Evolutionary conservation across 148 eudicot species (phyloP), one percentile per base, ranked within the genome.

Genomic region (Linanthus parryae): DNA sequence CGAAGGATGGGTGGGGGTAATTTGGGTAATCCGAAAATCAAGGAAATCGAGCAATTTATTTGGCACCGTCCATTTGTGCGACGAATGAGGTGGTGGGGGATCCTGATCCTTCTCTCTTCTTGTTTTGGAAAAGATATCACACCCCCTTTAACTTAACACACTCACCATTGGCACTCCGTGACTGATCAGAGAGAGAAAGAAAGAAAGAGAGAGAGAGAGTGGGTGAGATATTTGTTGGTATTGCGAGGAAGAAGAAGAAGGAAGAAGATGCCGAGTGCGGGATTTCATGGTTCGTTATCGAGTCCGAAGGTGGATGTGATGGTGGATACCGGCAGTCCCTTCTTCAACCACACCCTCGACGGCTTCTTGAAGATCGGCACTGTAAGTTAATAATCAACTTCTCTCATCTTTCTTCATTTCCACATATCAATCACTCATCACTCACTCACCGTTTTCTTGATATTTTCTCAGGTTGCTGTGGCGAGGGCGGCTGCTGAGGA

Each of bases 341-440:
- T 83, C 51, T 81, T 91, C 52, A 82, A 91, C 59, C 89, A 64
- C 54, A 64, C 89, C 33, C 52, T 91, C 61, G 94, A 91, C 62
- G 95, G 94, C 23, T 91, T 91, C 68, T 47, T 90, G 64, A 85
- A 76, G 72, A 91, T 91, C 54, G 97, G 97, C 70, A 52, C 81
- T 55, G 95, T 91, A 72, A 54, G 20, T 40, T 2, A n/a, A n/a
- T n/a, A n/a, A n/a, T n/a, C n/a, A n/a, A n/a, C 16, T 13, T 29
- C 9, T 28, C 2, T 13, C 0, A 39, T 25, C n/a, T 10, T 16
- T 31, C 19, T 18, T 15, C 2, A 39, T 37, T 24, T 1, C 8
- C 6, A 12, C 15, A 25, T 2, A 7, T 11, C 18, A 20, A 29
- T 5, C 2, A 24, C 5, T 3, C 14, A 17, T 56, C 11, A 24